Evolutionary conservation across 305 asterid genomes (phyloP).

Genomic region (Nicotiana rustica): DNA sequence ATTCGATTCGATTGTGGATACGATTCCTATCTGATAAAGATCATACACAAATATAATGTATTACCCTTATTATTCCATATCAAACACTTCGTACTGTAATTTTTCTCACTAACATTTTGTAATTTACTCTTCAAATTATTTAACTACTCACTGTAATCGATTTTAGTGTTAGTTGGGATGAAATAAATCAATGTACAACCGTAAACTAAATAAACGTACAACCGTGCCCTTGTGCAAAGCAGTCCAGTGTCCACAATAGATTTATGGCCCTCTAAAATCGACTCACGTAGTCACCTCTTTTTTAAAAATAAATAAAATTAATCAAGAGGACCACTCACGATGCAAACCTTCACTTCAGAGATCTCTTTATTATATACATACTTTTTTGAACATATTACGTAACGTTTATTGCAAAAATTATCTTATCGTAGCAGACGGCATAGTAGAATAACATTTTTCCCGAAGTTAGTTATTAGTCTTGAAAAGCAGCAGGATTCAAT

Average conservation of each 20-base stretch:
- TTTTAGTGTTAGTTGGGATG: no score
- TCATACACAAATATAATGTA: background rate
- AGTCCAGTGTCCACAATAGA: background rate
- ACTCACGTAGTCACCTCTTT: background rate
- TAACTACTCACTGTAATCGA: background rate
- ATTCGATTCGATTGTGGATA: background rate
- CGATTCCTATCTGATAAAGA: background rate
- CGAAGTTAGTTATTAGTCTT: background rate
- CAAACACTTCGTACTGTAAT: background rate
- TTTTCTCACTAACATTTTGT: background rate
- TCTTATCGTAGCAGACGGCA: background rate
- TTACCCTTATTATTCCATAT: background rate
- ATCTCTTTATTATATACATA: background rate
- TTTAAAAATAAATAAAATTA: background rate
- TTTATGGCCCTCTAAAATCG: background rate
- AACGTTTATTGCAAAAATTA: background rate
- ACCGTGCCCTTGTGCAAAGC: no score
- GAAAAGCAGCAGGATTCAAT: background rate
- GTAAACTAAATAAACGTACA: no score
- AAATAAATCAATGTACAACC: no score
- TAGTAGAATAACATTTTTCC: background rate
- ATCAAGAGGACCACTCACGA: background rate
- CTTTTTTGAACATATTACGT: background rate
- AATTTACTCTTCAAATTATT: no score
- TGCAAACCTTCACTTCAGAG: background rate